Evolutionary conservation across 768 basidiomycete genomes (phyloP), one percentile per base, ranked within the genome.

Genomic region (Calocybe cyanea): DNA sequence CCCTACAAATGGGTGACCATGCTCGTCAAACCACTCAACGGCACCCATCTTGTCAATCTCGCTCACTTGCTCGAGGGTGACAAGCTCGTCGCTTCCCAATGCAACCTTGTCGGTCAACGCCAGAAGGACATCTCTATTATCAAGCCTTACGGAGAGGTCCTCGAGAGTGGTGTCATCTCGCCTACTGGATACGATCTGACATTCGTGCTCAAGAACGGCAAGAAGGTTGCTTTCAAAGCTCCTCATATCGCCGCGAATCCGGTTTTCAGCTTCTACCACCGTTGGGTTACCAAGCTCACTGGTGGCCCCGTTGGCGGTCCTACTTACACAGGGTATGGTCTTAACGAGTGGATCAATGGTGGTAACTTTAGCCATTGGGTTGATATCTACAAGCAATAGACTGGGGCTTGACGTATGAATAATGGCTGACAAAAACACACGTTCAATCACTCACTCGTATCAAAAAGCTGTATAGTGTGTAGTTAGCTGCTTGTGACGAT

Each of bases 171-270:
- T 20, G 51, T 52, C n/a, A 35, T 52, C 7, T 43, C 51, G 7
- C 51, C 51, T 1, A 49, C 37, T 33, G 51, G 41, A 18, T 52
- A 48, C 19, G 37, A 46, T 19, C 41, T 52, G 34, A 52, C 47
- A 2, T 52, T 52, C 24, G 37, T 46, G 4, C 38, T 52, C 23
- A 20, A 46, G 10, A 24, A 38, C 21, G 37, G n/a, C n/a, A n/a
- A n/a, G n/a, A n/a, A n/a, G n/a, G n/a, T 52, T 19, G 45, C 51
- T n/a, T 52, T 52, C 51, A 45, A 48, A 14, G 51, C 51, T 18
- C 41, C 41, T 11, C 48, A 52, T 18, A 52, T 52, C 4, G 43
- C 34, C 24, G 44, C 36, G 19, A 52, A 52, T 38, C 51, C 51
- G 4, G 36, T 25, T 33, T 43, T 46, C 44, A 49, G 51, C 24